Evolutionary conservation across 1,284 basidiomycete species (phyloP), one percentile per base, ranked within the genome.

Genomic region (Neolentinus lepideus): DNA sequence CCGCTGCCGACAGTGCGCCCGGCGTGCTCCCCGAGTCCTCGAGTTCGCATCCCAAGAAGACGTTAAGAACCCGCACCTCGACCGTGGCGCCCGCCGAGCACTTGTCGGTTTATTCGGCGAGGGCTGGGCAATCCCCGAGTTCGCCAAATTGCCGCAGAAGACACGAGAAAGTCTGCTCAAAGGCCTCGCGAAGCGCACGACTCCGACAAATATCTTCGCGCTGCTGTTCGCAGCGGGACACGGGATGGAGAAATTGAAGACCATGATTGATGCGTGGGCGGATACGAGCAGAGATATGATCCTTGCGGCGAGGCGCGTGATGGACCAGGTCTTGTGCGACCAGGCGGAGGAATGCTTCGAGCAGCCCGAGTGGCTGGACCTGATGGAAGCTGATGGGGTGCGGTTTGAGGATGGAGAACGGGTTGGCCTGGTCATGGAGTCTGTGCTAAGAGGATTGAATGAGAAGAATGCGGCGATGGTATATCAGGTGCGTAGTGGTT

Each of bases 31-130:
- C 0, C 77, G 92, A 22, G 81, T 94, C 0, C 85, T 94, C 63
- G 84, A 88, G 58, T 96, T 96, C 58, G 79, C 92, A 0, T 62
- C 85, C 3, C 66, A 76, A 0, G 80, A 86, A 6, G 93, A 96
- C 62, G 86, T 94, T 16, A 79, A 83, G 57, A 91, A 92, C 62
- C 63, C 75, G 0, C 74, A 81, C 43, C 78, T 97, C 1, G 84
- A 90, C 52, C 77, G 83, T 6, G 85, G 85, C 0, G 84, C 90
- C 0, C 76, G 88, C 8, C 75, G 84, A 2, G 90, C 88, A 12
- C 75, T 97, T 4, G 83, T 92, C 0, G 83, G 85, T 0, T 77
- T 90, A 21, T 96, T 92, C 65, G 90, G 90, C 9, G 87, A 92
- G 59, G 85, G 88, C 2, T 96, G 93, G 94, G 86, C 84, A 59